Evolutionary conservation across 2,329 filamentous ascomycete genomes (phyloP), one percentile per base, ranked within the genome.

Genomic region (Venturia carpophila): DNA sequence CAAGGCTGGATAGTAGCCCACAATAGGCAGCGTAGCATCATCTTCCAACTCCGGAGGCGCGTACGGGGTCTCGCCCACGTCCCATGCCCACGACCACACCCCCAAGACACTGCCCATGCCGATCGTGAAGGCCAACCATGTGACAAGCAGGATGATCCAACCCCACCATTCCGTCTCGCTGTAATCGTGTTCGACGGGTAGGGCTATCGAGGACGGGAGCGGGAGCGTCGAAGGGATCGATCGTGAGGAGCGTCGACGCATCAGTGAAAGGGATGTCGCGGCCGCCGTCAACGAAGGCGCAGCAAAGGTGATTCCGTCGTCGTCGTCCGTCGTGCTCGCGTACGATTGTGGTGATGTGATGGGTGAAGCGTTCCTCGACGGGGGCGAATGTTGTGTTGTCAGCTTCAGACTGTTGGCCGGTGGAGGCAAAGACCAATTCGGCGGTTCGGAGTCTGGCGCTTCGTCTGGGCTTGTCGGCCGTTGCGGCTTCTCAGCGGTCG

Each of bases 21-120:
- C 90, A 71, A 99, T 96, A 2, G 94, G 94, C 71, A 99, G 77
- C 2, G 93, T 97, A 7, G 90, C 88, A 76, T 99, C 94, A 75
- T 97, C 92, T 75, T 97, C 92, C 55, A 97, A 81, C 78, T 97
- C 93, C 3, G 93, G 93, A 62, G 93, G 93, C 64, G 93, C 93
- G 76, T 96, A 96, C 0, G 93, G 93, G 42, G 92, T 97, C 75
- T 93, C 92, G 58, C 93, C 93, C 1, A 97, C 93, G 78, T 97
- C 93, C 94, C 94, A 99, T 2, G 94, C 94, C 94, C 94, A 99
- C 75, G 88, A 94, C 94, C 94, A 99, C 27, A 97, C 86, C 27
- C 90, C 93, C 58, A 97, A 83, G 75, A 92, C 97, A 62, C 90
- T 96, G 64, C 94, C 94, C 90, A 99, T 97, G 41, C 94, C 94